These are phyloP conservation scores for Aegilops tauschii DNA, from an alignment of 176 grass and related monocot genomes.

Conservation along the genomic window DNA sequence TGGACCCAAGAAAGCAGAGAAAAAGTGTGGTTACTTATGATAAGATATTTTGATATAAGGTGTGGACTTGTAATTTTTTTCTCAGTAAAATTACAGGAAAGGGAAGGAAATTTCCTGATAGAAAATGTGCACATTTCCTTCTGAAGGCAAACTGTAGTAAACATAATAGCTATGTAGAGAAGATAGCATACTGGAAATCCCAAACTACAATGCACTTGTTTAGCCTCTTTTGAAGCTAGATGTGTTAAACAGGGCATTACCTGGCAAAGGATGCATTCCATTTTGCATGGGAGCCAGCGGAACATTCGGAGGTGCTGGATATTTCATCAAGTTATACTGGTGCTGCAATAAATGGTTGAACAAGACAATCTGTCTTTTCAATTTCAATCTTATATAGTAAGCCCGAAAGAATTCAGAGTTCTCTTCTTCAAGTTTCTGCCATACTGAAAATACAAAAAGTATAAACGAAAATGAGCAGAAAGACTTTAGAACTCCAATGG, in stretches of 20 bases:
- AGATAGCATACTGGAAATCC: background rate
- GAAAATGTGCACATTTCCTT: slow-evolving; percentile 6
- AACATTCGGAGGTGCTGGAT: slow-evolving; percentile 62
- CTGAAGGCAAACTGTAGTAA: slow-evolving; percentile 14
- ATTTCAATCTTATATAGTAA: slow-evolving; percentile 95
- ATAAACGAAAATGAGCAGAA: slow-evolving; percentile 25
- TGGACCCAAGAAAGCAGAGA: background rate
- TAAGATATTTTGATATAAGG: background rate
- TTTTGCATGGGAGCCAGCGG: slow-evolving; percentile 76
- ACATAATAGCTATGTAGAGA: background rate
- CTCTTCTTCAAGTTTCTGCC: slow-evolving; percentile 99
- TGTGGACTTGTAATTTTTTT: background rate
- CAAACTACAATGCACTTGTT: slow-evolving; percentile 3
- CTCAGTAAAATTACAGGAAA: slow-evolving; percentile 2
- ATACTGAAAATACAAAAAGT: slow-evolving; percentile 65
- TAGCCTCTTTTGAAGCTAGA: background rate
- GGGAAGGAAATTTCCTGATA: background rate
- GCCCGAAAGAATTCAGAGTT: slow-evolving; percentile 93
- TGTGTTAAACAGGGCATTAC: slow-evolving; percentile 42
- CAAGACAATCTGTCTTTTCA: slow-evolving; percentile 93
- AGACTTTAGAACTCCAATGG: background rate
- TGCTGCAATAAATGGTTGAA: slow-evolving; percentile 94
- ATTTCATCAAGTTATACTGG: slow-evolving; percentile 95
- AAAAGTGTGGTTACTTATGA: slow-evolving; percentile 13
- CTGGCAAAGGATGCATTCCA: slow-evolving; percentile 86